A percentile compares a stretch with the other conserved stretches of the same genome.
These are phyloP conservation scores for Amylocystis lapponica DNA, from an alignment of 768 basidiomycete species.

Conservation along the genomic window DNA sequence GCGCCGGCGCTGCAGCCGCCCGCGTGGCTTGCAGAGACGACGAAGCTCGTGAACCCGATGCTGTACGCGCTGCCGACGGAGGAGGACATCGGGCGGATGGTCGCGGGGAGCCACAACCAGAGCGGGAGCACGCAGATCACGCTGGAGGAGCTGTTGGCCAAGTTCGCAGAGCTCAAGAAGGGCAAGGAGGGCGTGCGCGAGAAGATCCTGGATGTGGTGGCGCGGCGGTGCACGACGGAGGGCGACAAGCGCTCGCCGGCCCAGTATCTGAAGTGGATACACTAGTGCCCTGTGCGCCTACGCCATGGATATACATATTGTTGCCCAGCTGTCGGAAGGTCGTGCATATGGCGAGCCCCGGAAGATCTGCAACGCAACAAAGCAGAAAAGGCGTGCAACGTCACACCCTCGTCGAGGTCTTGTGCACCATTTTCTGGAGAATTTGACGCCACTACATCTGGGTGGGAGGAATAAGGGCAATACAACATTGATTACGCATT, in stretches of 20 bases:
- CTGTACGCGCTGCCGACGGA: slow-evolving; percentile 71
- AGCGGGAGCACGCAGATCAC: slow-evolving; percentile 59
- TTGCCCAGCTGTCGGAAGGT: too few relatives aligned
- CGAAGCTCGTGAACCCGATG: slow-evolving; percentile 26
- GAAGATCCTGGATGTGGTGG: slow-evolving; percentile 74
- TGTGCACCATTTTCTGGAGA: too few relatives aligned
- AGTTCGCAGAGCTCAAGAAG: slow-evolving; percentile 42
- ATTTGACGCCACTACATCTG: too few relatives aligned
- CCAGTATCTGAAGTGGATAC: slow-evolving; percentile 60
- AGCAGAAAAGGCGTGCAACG: too few relatives aligned
- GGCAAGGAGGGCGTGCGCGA: slow-evolving; percentile 59
- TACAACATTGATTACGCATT: too few relatives aligned
- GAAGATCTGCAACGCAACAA: too few relatives aligned
- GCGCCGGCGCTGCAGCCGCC: slow-evolving; percentile 23
- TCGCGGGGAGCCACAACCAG: slow-evolving; percentile 56
- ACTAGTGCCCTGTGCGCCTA: too few relatives aligned
- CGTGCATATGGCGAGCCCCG: too few relatives aligned
- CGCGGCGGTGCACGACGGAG: slow-evolving; percentile 57
- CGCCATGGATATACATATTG: too few relatives aligned
- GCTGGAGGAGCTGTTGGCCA: slow-evolving; percentile 55
- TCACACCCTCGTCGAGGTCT: too few relatives aligned
- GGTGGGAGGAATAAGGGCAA: too few relatives aligned
- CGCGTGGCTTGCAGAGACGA: slow-evolving; percentile 12
- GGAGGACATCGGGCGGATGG: slow-evolving; percentile 57
- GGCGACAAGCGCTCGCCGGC: slow-evolving; percentile 41